phyloP scores from a whole-genome alignment of 2,329 filamentous ascomycete species.

The Graphilbum sp. region DNA sequence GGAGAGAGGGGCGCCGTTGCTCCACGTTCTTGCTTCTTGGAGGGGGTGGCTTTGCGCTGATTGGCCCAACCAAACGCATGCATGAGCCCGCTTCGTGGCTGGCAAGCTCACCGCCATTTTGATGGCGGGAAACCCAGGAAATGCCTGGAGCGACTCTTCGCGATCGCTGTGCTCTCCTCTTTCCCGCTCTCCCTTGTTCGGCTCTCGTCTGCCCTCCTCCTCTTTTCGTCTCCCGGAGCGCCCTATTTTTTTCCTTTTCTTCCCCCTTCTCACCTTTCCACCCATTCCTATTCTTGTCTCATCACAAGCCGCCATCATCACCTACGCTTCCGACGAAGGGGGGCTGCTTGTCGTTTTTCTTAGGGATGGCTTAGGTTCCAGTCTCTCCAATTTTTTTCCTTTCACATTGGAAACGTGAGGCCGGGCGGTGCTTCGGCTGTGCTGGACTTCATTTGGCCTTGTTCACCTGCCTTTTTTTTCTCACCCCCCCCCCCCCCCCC shows the following conservation, averaged over 20 bases:
- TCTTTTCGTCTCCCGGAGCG: background rate
- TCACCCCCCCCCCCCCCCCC: too few species aligned
- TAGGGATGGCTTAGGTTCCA: too few species aligned
- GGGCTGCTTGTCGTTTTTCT: too few species aligned
- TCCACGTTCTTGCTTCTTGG: constrained; percentile 8
- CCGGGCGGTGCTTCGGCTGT: too few species aligned
- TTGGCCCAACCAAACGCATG: constrained; percentile 7
- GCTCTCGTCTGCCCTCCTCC: background rate
- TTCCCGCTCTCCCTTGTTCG: background rate
- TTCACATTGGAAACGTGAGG: too few species aligned
- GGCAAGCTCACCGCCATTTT: constrained; percentile 11
- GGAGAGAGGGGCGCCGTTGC: constrained; percentile 3
- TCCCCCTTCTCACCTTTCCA: background rate
- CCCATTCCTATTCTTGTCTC: too few species aligned
- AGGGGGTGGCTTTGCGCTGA: constrained; percentile 1
- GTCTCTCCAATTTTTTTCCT: too few species aligned
- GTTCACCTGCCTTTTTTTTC: too few species aligned
- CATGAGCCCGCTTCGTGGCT: constrained; percentile 10
- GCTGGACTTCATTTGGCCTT: too few species aligned
- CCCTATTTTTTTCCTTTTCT: background rate
- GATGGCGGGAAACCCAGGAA: background rate
- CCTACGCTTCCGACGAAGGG: too few species aligned
- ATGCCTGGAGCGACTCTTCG: background rate
- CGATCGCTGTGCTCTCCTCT: background rate
- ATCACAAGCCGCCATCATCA: too few species aligned